Base-by-base conservation (phyloP, 257 asterid genomes). In the Gentiana dahurica region DNA sequence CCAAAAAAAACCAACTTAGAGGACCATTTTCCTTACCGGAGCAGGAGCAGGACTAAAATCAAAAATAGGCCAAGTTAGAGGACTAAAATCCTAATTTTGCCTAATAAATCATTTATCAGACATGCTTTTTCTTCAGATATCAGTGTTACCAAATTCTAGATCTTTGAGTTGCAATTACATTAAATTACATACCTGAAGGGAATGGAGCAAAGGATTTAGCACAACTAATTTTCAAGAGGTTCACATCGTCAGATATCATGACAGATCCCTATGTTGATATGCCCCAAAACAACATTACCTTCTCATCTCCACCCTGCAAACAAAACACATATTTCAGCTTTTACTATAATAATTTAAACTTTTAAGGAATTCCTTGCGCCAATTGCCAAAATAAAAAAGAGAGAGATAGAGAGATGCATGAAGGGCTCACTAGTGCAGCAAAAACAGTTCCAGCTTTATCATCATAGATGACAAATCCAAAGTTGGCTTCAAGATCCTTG, bases 181-280 rank as follows among this genome's bases (percentile, higher is more conserved):
- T 15, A 15, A 35, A 4, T 60, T 71, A 54, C 34, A 15, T 83
- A 91, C 98, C 96, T 6, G 79, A 12, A 44, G 99, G 99, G 67
- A 92, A 92, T 50, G 99, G 97, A 52, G 91, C 97, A 57, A 78
- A 92, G 12, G 99, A 92, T 59, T 88, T 88, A 8, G 83, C 77
- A 56, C 99, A 92, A 75, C 94, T 83, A 37, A 86, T 74, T 71
- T 92, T 92, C 1, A 79, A 62, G 32, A 77, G 69, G 51, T 59
- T 72, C 63, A 77, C 84, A 77, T 74, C 57, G 70, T 92, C 99
- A 38, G 97, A 85, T 63, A 92, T 80, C 84, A 92, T 78, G 34
- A 92, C 80, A 54, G 97, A 83, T 43, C 93, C 97, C 71, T 85
- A 92, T 5, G 76, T 66, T 4, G 93, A 75, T 10, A 92, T 75